These are phyloP conservation scores for Ocimum tenuiflorum DNA, from an alignment of 257 asterid genomes.

Conservation along the genomic window DNA sequence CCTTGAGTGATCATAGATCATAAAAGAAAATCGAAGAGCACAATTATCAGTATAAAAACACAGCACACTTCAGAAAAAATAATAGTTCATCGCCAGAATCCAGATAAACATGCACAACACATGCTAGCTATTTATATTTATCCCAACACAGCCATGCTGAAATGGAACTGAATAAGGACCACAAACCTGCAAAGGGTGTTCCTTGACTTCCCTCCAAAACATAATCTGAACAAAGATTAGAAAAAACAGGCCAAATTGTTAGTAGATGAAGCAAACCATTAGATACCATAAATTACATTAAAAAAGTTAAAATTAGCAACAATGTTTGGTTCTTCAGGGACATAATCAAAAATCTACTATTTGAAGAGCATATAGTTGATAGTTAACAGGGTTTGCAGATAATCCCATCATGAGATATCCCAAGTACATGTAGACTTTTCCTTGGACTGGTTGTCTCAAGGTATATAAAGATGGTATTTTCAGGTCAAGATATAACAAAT, in stretches of 20 bases:
- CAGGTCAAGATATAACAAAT: background rate
- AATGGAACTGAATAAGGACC: constrained; percentile 17
- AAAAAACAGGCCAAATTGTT: constrained; percentile 11
- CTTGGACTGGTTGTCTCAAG: background rate
- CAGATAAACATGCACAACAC: background rate
- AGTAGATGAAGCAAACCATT: constrained; percentile 22
- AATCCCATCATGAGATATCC: background rate
- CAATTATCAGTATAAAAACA: constrained; percentile 8
- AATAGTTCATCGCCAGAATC: constrained; percentile 13
- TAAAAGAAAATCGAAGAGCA: constrained; percentile 10
- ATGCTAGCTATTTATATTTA: background rate
- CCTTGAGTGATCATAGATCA: constrained; percentile 36
- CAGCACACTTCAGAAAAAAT: background rate
- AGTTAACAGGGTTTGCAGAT: background rate
- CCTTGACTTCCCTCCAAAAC: constrained; percentile 99
- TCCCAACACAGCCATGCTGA: constrained; percentile 10
- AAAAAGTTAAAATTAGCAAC: constrained; percentile 4
- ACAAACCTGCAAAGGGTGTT: constrained; percentile 93
- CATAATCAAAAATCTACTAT: background rate
- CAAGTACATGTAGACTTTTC: constrained; percentile 11
- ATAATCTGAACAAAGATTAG: constrained; percentile 56
- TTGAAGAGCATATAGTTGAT: background rate
- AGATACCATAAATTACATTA: background rate
- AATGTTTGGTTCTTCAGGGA: background rate
- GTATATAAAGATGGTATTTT: background rate